Percentiles rank a stretch among this genome's conserved stretches.
Evolutionary conservation across 2,329 filamentous ascomycete species (phyloP).

Genomic region (Nemania sp.): DNA sequence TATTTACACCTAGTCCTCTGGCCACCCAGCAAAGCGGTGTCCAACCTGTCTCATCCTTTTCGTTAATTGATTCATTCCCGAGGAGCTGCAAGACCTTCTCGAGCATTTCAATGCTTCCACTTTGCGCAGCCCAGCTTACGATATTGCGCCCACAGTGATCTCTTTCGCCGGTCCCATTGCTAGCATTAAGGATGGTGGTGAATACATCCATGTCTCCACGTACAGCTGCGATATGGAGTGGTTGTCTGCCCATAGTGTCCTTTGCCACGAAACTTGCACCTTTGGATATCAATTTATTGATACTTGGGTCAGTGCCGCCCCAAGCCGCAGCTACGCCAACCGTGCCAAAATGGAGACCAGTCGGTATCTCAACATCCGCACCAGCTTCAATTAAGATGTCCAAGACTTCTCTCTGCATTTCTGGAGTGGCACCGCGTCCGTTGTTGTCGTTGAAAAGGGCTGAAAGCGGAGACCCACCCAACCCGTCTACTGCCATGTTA

Average conservation of each 20-base stretch:
- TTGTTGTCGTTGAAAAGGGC: not conserved
- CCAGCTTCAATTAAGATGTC: not conserved
- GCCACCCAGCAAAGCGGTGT: conserved; percentile 32
- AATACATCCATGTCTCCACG: not conserved
- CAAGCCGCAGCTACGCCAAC: not conserved
- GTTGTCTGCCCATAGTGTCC: not conserved
- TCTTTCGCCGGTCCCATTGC: not conserved
- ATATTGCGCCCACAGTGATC: conserved; percentile 15
- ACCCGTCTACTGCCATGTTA: not conserved
- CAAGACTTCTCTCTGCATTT: not conserved
- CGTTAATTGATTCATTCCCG: conserved; percentile 18
- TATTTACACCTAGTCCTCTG: conserved; percentile 10
- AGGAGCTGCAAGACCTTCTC: conserved; percentile 1
- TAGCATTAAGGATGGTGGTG: not conserved
- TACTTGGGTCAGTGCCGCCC: not conserved
- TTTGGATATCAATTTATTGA: not conserved
- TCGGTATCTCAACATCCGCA: not conserved
- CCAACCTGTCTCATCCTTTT: conserved; percentile 27
- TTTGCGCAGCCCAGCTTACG: conserved; percentile 30
- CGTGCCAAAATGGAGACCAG: not conserved
- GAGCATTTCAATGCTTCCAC: conserved; percentile 18
- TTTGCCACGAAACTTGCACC: not conserved
- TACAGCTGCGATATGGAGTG: not conserved
- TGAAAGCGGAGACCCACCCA: not conserved
- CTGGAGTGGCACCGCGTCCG: not conserved